Percentiles rank a stretch among this genome's conserved stretches.
These are phyloP conservation scores for Tolypocladium pustulatum DNA, from an alignment of 2,329 filamentous ascomycete genomes.

Conservation along the genomic window DNA sequence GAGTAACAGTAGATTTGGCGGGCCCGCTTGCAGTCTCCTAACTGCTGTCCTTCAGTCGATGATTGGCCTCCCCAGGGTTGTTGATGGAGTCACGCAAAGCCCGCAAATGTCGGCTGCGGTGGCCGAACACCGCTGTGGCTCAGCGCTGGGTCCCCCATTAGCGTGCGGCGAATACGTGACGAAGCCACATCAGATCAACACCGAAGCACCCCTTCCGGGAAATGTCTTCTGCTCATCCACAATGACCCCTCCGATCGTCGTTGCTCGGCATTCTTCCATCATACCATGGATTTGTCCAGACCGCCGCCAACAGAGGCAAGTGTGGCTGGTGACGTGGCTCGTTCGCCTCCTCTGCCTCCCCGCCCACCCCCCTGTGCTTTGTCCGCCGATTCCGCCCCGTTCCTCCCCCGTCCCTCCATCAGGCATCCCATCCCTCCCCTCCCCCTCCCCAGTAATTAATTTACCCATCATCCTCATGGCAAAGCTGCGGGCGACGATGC, in stretches of 20 bases:
- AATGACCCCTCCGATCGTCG: neutral
- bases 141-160: neutral
- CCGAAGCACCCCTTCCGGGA: neutral
- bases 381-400: neutral
- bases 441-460: neutral
- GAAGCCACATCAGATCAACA: slow-evolving; percentile 1
- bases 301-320: neutral
- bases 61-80: neutral
- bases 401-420: neutral
- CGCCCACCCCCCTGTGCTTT: neutral
- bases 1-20: neutral
- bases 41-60: neutral
- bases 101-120: neutral
- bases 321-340: slow-evolving; percentile 12
- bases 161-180: slow-evolving; percentile 1
- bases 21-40: neutral
- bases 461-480: neutral
- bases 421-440: neutral
- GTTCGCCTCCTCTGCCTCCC: slow-evolving; percentile 1
- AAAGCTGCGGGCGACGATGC: neutral
- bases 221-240: neutral
- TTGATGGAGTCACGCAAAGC: neutral
- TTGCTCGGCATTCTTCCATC: neutral
- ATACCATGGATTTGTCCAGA: slow-evolving; percentile 3
- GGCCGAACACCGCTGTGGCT: neutral